Evolutionary conservation across 2,329 filamentous ascomycete genomes (phyloP), one percentile per base, ranked within the genome.

Genomic region (Penicillium sp.): DNA sequence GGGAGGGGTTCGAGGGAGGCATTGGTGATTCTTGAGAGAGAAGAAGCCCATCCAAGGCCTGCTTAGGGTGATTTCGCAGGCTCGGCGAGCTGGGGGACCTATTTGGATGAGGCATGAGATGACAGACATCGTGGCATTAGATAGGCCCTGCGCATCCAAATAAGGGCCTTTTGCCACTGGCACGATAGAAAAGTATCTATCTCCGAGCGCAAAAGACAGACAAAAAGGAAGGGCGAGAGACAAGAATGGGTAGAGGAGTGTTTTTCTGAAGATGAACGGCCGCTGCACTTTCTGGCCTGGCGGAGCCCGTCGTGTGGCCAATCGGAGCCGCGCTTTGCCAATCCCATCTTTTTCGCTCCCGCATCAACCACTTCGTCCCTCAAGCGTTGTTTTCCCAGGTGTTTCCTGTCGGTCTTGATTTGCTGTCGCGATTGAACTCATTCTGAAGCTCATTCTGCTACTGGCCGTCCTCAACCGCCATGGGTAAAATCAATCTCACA

Each of bases 21-120:
- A 70, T 74, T 56, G 65, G 65, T 61, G 56, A 16, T 29, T 53
- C 52, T 55, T 55, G 61, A 48, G 52, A 41, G 54, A 58, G 51
- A 32, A 57, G 48, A 54, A 64, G 57, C 56, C 63, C 60, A 56
- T 68, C 69, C 62, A 68, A 61, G 60, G 67, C 68, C 74, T 76
- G 70, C 71, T 75, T 77, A 58, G 77, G 75, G 72, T 75, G 71
- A 69, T 76, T 69, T 70, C 76, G 75, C 74, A 75, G 74, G 71
- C 74, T 71, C 63, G 72, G 68, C 67, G 75, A 77, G 78, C 79
- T 77, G 70, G 80, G 75, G 73, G 80, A 77, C 74, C 76, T 76
- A 75, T 78, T 78, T 76, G 81, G 71, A 75, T 80, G 75, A 82
- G 81, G 84, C 85, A 88, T 87, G 83, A 82, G 81, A 80, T 68